phyloP scores from a whole-genome alignment of 768 basidiomycete species.

The Hemileccinum rubropunctum region DNA sequence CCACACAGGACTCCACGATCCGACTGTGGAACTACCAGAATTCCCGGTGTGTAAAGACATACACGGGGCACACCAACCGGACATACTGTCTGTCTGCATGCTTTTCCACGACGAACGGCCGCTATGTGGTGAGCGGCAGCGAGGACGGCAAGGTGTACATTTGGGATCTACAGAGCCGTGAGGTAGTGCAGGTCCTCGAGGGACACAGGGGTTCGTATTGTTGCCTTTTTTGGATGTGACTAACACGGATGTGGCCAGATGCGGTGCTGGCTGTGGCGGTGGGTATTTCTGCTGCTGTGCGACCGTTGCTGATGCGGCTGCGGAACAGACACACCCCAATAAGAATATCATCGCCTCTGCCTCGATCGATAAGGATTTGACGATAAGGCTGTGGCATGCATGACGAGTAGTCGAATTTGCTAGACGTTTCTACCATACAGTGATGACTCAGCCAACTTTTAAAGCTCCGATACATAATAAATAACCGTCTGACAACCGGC shows the following conservation, averaged over 20 bases:
- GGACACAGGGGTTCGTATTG: slow-evolving; percentile 69
- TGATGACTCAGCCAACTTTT: no score
- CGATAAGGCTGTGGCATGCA: slow-evolving; percentile 81
- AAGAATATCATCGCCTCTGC: slow-evolving; percentile 79
- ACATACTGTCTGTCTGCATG: slow-evolving; percentile 77
- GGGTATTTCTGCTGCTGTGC: slow-evolving; percentile 24
- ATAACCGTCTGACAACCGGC: no score
- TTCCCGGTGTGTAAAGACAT: slow-evolving; percentile 90
- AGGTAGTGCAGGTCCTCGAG: slow-evolving; percentile 70
- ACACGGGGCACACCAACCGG: slow-evolving; percentile 81
- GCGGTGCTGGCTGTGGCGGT: slow-evolving; percentile 80
- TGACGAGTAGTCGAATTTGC: slow-evolving; percentile 35
- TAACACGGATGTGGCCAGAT: slow-evolving; percentile 24
- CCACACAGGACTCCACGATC: slow-evolving; percentile 93
- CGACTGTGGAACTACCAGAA: slow-evolving; percentile 93
- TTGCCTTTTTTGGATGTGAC: neutral
- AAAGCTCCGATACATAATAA: no score
- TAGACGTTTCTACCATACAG: slow-evolving; percentile 8
- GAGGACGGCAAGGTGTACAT: slow-evolving; percentile 88
- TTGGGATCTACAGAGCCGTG: slow-evolving; percentile 85
- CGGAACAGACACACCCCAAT: slow-evolving; percentile 68
- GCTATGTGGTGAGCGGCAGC: slow-evolving; percentile 82
- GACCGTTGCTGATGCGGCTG: slow-evolving; percentile 5
- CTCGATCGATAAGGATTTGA: slow-evolving; percentile 85
- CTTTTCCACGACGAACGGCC: slow-evolving; percentile 56